Evolutionary conservation across 2,329 filamentous ascomycete genomes (phyloP).

Genomic region (Corniculantispora saksenae): DNA sequence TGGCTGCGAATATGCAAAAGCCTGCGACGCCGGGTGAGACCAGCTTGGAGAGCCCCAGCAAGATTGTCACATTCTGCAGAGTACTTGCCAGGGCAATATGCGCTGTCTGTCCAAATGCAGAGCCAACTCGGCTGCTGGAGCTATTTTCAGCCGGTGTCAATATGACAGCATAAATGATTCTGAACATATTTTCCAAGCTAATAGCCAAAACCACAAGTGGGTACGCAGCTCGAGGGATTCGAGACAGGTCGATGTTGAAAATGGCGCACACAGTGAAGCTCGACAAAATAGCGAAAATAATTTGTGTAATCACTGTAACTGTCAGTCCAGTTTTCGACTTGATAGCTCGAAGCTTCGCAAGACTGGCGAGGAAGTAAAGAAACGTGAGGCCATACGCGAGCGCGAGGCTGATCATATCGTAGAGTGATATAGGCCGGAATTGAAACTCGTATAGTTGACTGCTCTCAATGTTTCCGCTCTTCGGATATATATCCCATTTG

Average conservation of each 20-base stretch:
- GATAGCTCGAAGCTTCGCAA: slow-evolving; percentile 71
- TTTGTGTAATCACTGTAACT: slow-evolving; percentile 69
- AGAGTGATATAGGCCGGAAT: slow-evolving; percentile 70
- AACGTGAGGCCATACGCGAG: slow-evolving; percentile 65
- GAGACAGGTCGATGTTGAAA: slow-evolving; percentile 72
- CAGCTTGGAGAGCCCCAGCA: slow-evolving; percentile 64
- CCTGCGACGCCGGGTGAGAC: slow-evolving; percentile 71
- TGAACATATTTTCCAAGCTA: slow-evolving; percentile 77
- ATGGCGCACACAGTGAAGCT: slow-evolving; percentile 80
- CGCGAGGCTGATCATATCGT: slow-evolving; percentile 64
- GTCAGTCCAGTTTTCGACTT: slow-evolving; percentile 75
- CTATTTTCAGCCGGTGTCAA: slow-evolving; percentile 68
- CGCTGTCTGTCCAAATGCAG: slow-evolving; percentile 73
- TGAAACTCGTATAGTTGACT: slow-evolving; percentile 76
- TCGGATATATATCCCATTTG: slow-evolving; percentile 67
- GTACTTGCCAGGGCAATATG: slow-evolving; percentile 69
- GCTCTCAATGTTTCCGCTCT: slow-evolving; percentile 52
- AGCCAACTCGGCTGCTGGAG: slow-evolving; percentile 68
- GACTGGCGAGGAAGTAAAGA: slow-evolving; percentile 65
- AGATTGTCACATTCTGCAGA: slow-evolving; percentile 66
- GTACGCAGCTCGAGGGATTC: slow-evolving; percentile 73
- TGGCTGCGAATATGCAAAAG: slow-evolving; percentile 74
- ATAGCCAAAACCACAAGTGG: slow-evolving; percentile 75
- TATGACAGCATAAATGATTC: slow-evolving; percentile 76
- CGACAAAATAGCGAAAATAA: slow-evolving; percentile 71